Base-by-base conservation (phyloP, 495 filamentous ascomycete genomes). In the Articulospora tetracladia region DNA sequence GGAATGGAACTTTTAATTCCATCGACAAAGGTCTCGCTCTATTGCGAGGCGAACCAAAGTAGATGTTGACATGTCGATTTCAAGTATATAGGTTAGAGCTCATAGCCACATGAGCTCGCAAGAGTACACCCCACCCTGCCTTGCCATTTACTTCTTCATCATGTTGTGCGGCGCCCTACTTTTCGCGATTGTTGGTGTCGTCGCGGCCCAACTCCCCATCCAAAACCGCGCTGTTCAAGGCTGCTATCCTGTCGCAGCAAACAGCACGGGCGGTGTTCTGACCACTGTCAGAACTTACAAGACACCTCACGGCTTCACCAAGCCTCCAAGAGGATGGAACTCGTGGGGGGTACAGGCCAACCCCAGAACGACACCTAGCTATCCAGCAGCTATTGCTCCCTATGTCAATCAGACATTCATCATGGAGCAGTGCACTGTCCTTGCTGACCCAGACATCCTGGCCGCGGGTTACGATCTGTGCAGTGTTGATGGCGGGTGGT, bases 401-500 rank as follows among this genome's bases (percentile, higher is more conserved):
- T 23, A 23, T 25, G 47, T 57, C 30, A 52, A 56, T 22, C 53
- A 62, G 28, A 23, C 15, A 12, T 22, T 20, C 50, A 30, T 62
- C 7, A 49, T 36, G 15, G 26, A 56, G 32, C 59, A 62, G 50
- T 62, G 59, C 27, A 23, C 24, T 11, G 59, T 52, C 19, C 39
- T 62, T 17, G 58, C 58, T 49, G 26, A 49, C 19, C 39, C 52
- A 8, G 53, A 56, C 8, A 26, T 54, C 36, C 1, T n/a, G 25
- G 13, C 11, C 12, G 25, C 24, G 0, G 59, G 59, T 28, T 62
- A 57, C 41, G 39, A 56, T 57, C 19, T 50, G 17, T 62, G 69
- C 57, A 66, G 65, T 36, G 51, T 72, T 22, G 69, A 71, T 27
- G 65, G 67, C 6, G 70, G 69, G 24, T 72, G 70, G 70, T 46